phyloP scores from a whole-genome alignment of 2,329 filamentous ascomycete species.

The Colletotrichum magnum region DNA sequence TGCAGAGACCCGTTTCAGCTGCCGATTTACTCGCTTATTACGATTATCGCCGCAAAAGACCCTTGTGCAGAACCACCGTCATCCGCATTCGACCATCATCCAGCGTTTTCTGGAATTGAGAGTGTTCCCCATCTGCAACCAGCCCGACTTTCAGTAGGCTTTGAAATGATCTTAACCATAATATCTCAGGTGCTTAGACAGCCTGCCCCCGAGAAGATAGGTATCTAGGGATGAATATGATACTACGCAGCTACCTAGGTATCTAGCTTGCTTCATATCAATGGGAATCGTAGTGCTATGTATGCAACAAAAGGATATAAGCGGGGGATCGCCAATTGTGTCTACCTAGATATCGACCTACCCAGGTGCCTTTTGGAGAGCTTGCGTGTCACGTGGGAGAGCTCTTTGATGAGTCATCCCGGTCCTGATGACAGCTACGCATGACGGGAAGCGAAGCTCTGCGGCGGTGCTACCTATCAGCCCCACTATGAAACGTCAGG shows the following conservation, averaged over 20 bases:
- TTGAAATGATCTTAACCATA: background rate
- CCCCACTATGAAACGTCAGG: conserved; percentile 53
- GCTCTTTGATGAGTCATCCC: conserved; percentile 28
- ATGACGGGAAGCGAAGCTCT: conserved; percentile 29
- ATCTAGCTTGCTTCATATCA: too few species aligned
- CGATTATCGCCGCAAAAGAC: conserved; percentile 7
- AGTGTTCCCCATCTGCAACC: background rate
- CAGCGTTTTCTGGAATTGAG: conserved; percentile 13
- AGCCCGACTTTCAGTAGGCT: background rate
- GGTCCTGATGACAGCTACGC: conserved; percentile 26
- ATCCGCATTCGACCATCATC: conserved; percentile 26
- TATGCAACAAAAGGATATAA: conserved; percentile 23
- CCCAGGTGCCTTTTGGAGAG: background rate
- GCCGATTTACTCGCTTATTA: conserved; percentile 34
- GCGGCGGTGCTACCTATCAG: conserved; percentile 40
- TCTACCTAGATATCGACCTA: too few species aligned
- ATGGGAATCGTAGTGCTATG: too few species aligned
- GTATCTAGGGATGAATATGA: too few species aligned
- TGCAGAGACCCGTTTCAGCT: conserved; percentile 39
- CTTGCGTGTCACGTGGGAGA: conserved; percentile 24
- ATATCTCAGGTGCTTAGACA: too few species aligned
- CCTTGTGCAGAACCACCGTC: conserved; percentile 8
- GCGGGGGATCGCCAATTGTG: conserved; percentile 33
- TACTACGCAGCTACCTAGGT: too few species aligned
- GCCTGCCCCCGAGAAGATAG: too few species aligned